Evolutionary conservation across 176 grass and related monocot genomes (phyloP), one percentile per base, ranked within the genome.

Genomic region (Tillandsia leiboldiana): DNA sequence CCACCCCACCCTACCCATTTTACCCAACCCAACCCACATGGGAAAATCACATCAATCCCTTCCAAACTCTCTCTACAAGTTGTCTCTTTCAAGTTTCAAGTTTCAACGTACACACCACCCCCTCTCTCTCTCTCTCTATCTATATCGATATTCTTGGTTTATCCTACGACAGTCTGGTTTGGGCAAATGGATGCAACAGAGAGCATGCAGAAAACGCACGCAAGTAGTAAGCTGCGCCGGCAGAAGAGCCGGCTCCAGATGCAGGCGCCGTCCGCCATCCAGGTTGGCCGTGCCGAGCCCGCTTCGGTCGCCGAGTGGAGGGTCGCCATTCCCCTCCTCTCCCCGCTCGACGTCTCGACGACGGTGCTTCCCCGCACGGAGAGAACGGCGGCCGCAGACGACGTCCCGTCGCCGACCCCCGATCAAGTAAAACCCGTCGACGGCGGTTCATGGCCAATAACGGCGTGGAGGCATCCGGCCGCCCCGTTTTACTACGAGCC

Each of bases 241-340:
- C 65, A 65, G 79, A 65, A 26, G 48, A 82, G 79, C 79, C 54
- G 79, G 29, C 66, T 82, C 53, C 79, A 82, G 73, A 76, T 76
- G 79, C 79, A 71, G 27, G 79, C 79, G 8, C 79, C 79, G 0
- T 58, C 72, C 23, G 75, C 73, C 10, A 82, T 82, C 72, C 67
- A 70, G 67, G 72, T 82, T 8, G 33, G 66, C 1, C 72, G 72
- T 4, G 27, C 67, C 24, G 77, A 79, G 69, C 11, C 72, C 7
- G 50, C 65, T 9, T 54, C 54, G 12, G 51, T 82, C 15, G 61
- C 79, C 14, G 72, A 75, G 12, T 82, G 79, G 79, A 67, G 58
- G 63, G 72, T 62, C 42, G 71, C 79, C 4, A 82, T 82, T 62
- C 79, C 79, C 1, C 79, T 82, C 15, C 79, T 82, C 24, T 82